These are phyloP conservation scores for Trichosporon faecale DNA, from an alignment of 1,284 basidiomycete species.

Conservation along the genomic window DNA sequence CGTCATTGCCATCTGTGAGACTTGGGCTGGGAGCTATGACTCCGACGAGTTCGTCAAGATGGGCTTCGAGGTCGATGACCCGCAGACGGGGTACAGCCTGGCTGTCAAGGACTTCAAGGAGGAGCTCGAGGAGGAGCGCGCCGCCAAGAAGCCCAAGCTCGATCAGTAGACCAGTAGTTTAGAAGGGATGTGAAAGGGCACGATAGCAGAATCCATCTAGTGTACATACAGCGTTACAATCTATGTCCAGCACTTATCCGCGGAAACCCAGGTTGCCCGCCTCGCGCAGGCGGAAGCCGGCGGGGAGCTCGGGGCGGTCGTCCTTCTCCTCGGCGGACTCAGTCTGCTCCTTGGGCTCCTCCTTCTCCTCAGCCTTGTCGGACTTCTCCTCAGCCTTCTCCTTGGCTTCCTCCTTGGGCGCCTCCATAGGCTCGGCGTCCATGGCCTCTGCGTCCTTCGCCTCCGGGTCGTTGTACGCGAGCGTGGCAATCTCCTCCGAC, in stretches of 20 bases:
- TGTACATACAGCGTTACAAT: constrained; percentile 11
- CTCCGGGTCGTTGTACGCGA: not conserved
- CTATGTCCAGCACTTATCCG: not conserved
- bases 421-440: not conserved
- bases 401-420: not conserved
- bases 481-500: not conserved
- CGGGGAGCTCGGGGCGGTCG: not conserved
- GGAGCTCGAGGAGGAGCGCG: constrained; percentile 24
- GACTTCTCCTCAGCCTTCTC: not conserved
- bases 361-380: not conserved
- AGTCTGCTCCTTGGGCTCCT: not conserved
- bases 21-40: constrained; percentile 52
- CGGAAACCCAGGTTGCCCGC: constrained; percentile 3
- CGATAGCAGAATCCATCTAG: not conserved
- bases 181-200: not conserved
- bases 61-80: constrained; percentile 50
- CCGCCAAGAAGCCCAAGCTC: constrained; percentile 12
- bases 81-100: constrained; percentile 43
- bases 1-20: constrained; percentile 49
- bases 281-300: not conserved
- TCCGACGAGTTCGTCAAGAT: constrained; percentile 33
- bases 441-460: not conserved
- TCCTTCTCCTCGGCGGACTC: not conserved
- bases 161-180: not conserved
- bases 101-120: constrained; percentile 52